A percentile compares a stretch with the other conserved stretches of the same genome.
These are phyloP conservation scores for Solioccasus polychromus DNA, from an alignment of 768 basidiomycete genomes.

Conservation along the genomic window DNA sequence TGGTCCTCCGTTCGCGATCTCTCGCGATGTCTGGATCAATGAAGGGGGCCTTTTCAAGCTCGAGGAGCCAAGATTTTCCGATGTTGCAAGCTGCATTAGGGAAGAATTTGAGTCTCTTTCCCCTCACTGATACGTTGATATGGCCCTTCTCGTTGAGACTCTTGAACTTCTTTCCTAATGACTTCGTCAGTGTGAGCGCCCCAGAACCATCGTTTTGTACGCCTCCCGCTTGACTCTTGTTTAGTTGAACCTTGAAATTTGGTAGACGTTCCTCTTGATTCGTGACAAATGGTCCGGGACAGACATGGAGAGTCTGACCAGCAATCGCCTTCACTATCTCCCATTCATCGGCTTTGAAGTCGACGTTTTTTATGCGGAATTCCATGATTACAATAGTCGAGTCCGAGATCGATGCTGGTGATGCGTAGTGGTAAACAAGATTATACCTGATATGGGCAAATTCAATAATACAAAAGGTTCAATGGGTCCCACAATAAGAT, in stretches of 20 bases:
- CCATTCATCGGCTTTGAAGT: constrained; percentile 45
- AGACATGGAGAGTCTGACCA: constrained; percentile 45
- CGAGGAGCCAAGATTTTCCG: constrained; percentile 22
- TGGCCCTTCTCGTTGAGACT: constrained; percentile 37
- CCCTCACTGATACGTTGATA: constrained; percentile 39
- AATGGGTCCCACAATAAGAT: too few relatives aligned
- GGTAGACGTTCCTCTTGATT: constrained; percentile 30
- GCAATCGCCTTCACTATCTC: constrained; percentile 58
- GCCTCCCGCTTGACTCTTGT: constrained; percentile 46
- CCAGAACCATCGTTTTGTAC: constrained; percentile 57
- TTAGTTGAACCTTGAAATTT: constrained; percentile 63
- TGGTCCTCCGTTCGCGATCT: constrained; percentile 43
- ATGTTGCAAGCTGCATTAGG: constrained; percentile 5
- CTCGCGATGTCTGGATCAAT: constrained; percentile 53
- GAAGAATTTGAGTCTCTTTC: constrained; percentile 37
- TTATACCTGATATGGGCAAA: too few relatives aligned
- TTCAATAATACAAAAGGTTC: too few relatives aligned
- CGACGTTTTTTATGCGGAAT: constrained; percentile 32
- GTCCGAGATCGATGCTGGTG: background rate
- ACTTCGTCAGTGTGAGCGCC: constrained; percentile 26
- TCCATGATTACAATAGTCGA: constrained; percentile 34
- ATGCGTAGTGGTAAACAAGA: too few relatives aligned
- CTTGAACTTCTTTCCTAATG: constrained; percentile 46
- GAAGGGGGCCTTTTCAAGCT: constrained; percentile 53
- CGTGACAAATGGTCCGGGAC: constrained; percentile 28